Evolutionary conservation across 495 filamentous ascomycete genomes (phyloP), one percentile per base, ranked within the genome.

Genomic region (Tetracladium setigerum): DNA sequence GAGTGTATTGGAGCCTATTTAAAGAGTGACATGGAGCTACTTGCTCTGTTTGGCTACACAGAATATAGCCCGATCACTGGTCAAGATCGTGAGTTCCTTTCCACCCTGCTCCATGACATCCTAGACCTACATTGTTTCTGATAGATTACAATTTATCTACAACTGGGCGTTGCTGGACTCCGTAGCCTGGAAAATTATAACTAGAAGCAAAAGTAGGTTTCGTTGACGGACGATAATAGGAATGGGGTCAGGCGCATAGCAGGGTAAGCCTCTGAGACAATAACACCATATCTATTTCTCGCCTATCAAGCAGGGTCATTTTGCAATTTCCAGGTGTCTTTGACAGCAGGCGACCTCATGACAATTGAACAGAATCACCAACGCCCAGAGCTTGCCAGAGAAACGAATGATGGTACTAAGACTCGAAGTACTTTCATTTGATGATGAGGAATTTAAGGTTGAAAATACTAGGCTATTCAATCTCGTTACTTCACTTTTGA

Each of bases 191-290:
- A 61, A 7, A 68, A 72, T 41, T 74, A 66, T 54, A 69, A 73
- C 46, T 62, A 17, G 61, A 67, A 15, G 59, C 58, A 32, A 56
- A 62, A 46, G 64, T 66, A 53, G 31, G 58, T 44, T 16, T 40
- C 5, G n/a, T 16, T 17, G 46, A 41, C 37, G 41, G 33, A 44
- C 37, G 41, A 41, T 1, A 4, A 27, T 40, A 67, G 61, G 66
- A 62, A 67, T 70, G 64, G 71, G 69, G 68, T 4, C 67, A 74
- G 51, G 63, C 69, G 15, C 72, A 73, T 45, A 67, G 62, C 31
- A 49, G 62, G 41, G 67, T 67, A 60, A 57, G 57, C n/a, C n/a
- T n/a, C n/a, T n/a, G n/a, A n/a, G n/a, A n/a, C n/a, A n/a, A n/a
- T n/a, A n/a, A n/a, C n/a, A n/a, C n/a, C n/a, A n/a, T n/a, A n/a